Evolutionary conservation across 1,139 yeast genomes (phyloP).

Genomic region (Geotrichum bryndzae): DNA sequence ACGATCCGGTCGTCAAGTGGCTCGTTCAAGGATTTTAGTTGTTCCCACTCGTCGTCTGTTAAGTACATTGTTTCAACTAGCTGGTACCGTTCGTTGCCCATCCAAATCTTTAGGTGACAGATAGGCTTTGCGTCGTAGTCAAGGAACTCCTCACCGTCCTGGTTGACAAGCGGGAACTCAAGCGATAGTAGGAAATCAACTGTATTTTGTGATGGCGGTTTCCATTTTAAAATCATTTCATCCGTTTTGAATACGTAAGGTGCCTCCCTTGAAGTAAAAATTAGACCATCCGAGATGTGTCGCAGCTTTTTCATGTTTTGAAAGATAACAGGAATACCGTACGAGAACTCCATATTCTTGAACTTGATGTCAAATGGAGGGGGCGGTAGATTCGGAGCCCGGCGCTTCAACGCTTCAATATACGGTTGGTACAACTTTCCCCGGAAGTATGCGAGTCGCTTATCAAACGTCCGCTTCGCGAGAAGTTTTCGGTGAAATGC

Average conservation of each 20-base stretch:
- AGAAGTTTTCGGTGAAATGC: slow-evolving; percentile 73
- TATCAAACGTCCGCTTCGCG: slow-evolving; percentile 63
- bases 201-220: slow-evolving; percentile 92
- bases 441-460: slow-evolving; percentile 82
- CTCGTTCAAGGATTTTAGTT: slow-evolving; percentile 58
- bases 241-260: slow-evolving; percentile 91
- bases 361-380: slow-evolving; percentile 43
- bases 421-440: slow-evolving; percentile 46
- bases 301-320: slow-evolving; percentile 43
- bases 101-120: slow-evolving; percentile 67
- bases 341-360: slow-evolving; percentile 82
- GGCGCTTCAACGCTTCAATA: slow-evolving; percentile 54
- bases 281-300: slow-evolving; percentile 90
- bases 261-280: slow-evolving; percentile 84
- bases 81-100: slow-evolving; percentile 62
- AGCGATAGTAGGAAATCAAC: slow-evolving; percentile 76
- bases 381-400: slow-evolving; percentile 64
- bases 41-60: slow-evolving; percentile 75
- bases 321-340: slow-evolving; percentile 58
- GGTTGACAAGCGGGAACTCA: slow-evolving; percentile 60
- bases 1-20: slow-evolving; percentile 89
- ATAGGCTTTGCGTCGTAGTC: slow-evolving; percentile 81
- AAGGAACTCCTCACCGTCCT: slow-evolving; percentile 64
- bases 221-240: slow-evolving; percentile 75
- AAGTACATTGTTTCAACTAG: slow-evolving; percentile 61